phyloP scores from a whole-genome alignment of 495 filamentous ascomycete genomes.

The Tuber aestivum region DNA sequence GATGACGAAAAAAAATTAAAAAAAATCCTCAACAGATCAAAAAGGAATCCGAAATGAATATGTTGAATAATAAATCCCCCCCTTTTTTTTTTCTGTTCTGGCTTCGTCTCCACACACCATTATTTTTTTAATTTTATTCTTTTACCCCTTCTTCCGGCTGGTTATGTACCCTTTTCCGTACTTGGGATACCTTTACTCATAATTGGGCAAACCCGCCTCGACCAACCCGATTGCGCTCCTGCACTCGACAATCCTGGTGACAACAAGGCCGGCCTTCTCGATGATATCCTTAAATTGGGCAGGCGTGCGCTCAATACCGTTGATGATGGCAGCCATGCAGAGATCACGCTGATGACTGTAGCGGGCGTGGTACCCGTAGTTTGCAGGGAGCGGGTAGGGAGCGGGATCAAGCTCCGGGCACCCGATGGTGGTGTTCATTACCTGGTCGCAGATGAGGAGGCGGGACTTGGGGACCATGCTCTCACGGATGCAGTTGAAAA shows the following conservation, averaged over 20 bases:
- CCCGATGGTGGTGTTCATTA: conserved; percentile 46
- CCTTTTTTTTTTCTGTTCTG: background rate
- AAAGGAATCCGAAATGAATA: background rate
- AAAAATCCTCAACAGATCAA: background rate
- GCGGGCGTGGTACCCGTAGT: conserved; percentile 43
- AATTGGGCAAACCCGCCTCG: conserved; percentile 33
- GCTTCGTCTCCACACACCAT: background rate
- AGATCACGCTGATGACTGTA: conserved; percentile 45
- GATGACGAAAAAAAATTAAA: background rate
- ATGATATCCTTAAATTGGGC: conserved; percentile 41
- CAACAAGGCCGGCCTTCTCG: conserved; percentile 38
- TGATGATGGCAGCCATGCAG: conserved; percentile 44
- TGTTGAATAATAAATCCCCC: background rate
- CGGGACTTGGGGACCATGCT: conserved; percentile 42
- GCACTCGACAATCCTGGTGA: conserved; percentile 43
- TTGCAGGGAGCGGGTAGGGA: conserved; percentile 43
- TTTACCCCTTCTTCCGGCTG: background rate
- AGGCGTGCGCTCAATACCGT: conserved; percentile 46
- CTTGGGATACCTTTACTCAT: background rate
- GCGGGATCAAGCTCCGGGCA: conserved; percentile 39
- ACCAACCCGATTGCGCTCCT: conserved; percentile 40
- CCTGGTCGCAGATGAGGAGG: conserved; percentile 45
- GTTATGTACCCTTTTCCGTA: background rate
- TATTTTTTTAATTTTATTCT: too few species aligned
- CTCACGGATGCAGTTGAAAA: conserved; percentile 38